These are phyloP conservation scores for Tetracentron sinense DNA, from an alignment of 164 flowering plant species.

Conservation along the genomic window DNA sequence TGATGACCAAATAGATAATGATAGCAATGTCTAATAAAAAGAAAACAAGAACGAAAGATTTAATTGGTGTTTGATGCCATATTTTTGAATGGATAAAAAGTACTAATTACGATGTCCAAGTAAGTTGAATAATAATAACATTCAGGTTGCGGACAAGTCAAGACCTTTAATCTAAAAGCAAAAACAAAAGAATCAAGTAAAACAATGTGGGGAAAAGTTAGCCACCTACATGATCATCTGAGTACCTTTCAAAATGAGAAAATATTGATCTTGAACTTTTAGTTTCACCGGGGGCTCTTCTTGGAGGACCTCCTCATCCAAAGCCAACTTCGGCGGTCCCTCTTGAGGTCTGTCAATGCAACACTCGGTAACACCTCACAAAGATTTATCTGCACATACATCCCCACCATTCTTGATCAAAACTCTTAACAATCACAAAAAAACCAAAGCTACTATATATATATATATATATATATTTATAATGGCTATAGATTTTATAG, in stretches of 20 bases:
- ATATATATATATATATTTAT: too few relatives aligned
- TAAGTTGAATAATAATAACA: not conserved
- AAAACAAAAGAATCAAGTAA: not conserved
- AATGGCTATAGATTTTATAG: too few relatives aligned
- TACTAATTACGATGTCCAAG: not conserved
- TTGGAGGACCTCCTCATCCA: constrained; percentile 53
- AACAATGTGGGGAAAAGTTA: not conserved
- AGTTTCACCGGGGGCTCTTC: constrained; percentile 51
- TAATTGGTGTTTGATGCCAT: too few relatives aligned
- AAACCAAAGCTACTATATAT: not conserved
- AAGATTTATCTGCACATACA: constrained; percentile 24
- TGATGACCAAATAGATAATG: too few relatives aligned
- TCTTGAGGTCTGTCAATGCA: constrained; percentile 8
- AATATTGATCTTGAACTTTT: constrained; percentile 56
- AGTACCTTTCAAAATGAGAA: constrained; percentile 51
- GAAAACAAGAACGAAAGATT: too few relatives aligned
- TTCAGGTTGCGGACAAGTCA: not conserved
- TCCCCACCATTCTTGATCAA: constrained; percentile 1
- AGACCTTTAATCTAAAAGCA: not conserved
- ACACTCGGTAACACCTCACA: constrained; percentile 15
- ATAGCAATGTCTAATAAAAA: too few relatives aligned
- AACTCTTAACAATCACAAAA: constrained; percentile 3
- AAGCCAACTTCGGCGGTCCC: constrained; percentile 56
- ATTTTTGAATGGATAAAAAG: too few relatives aligned
- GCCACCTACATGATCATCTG: constrained; percentile 51